Conservation (phyloP, 768 basidiomycete genomes). For the Trametes elegans region DNA sequence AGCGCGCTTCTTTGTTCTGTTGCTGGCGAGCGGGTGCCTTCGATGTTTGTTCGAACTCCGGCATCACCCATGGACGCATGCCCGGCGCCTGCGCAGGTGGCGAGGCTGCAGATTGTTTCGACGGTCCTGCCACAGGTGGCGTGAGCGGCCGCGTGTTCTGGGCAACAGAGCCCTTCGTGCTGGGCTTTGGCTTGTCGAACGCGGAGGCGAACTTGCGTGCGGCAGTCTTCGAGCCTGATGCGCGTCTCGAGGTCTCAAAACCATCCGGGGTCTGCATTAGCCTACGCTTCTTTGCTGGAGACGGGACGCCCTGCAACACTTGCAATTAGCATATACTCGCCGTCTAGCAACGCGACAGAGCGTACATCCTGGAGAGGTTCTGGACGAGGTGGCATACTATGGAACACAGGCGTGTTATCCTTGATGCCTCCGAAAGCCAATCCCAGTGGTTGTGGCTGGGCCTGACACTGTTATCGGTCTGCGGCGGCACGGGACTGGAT, state of each 20-base stretch:
- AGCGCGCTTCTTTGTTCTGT: too few species aligned
- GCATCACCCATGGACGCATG: background rate
- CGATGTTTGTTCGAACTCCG: background rate
- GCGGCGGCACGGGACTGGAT: too few species aligned
- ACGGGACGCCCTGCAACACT: background rate
- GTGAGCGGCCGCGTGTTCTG: background rate
- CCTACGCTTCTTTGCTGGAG: constrained; percentile 15
- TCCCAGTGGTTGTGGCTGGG: too few species aligned
- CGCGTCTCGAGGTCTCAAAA: constrained; percentile 1
- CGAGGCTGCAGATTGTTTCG: background rate
- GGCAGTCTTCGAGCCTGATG: background rate
- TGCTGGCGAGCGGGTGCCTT: too few species aligned
- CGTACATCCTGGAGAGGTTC: too few species aligned
- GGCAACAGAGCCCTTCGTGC: background rate
- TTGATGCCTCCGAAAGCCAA: too few species aligned
- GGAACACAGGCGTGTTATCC: too few species aligned
- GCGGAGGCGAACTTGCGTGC: constrained; percentile 17
- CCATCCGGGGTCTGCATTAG: constrained; percentile 11
- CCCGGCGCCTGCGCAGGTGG: too few species aligned
- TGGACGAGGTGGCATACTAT: too few species aligned
- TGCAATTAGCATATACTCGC: background rate
- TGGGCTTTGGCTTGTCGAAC: constrained; percentile 11
- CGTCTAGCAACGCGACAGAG: too few species aligned
- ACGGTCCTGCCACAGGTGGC: background rate
- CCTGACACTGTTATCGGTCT: too few species aligned